Percentiles rank a stretch among this genome's conserved stretches.
Evolutionary conservation across 139 green algal genomes (phyloP).

Genomic region (Chlamydomonas urium): DNA sequence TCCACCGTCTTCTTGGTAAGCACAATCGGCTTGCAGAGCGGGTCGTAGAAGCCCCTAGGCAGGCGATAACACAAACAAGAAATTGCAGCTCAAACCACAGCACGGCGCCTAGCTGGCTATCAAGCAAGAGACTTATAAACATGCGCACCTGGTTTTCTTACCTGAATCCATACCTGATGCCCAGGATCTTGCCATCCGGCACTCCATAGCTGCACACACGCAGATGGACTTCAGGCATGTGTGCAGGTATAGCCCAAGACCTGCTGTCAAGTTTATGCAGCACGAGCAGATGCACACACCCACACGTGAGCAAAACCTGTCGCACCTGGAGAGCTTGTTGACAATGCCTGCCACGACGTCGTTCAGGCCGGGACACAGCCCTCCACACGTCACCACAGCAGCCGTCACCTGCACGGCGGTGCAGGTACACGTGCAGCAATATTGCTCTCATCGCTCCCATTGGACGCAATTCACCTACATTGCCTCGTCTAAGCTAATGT

Average conservation of each 20-base stretch:
- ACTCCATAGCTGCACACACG: conserved; percentile 87
- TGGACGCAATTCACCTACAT: background rate
- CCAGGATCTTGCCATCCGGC: conserved; percentile 81
- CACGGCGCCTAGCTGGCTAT: background rate
- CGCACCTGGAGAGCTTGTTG: too few relatives aligned
- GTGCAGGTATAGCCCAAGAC: too few relatives aligned
- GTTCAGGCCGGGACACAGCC: conserved; percentile 96
- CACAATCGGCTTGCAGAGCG: conserved; percentile 67
- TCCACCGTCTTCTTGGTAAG: conserved; percentile 82
- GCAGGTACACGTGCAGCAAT: background rate
- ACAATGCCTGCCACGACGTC: conserved; percentile 90
- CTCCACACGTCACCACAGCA: conserved; percentile 95
- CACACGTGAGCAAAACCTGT: too few relatives aligned
- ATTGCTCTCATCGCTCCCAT: background rate
- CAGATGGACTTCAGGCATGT: too few relatives aligned
- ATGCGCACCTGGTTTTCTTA: conserved; percentile 5
- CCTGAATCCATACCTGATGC: conserved; percentile 81
- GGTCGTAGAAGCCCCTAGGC: conserved; percentile 51
- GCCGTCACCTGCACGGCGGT: conserved; percentile 52
- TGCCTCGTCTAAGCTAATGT: background rate
- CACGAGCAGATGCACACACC: too few relatives aligned
- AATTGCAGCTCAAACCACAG: background rate
- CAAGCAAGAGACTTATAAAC: background rate
- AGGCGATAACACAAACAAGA: background rate
- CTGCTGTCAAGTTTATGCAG: too few relatives aligned